Conservation (phyloP, 352 stramenopile species). For the Pythium aristosporum region DNA sequence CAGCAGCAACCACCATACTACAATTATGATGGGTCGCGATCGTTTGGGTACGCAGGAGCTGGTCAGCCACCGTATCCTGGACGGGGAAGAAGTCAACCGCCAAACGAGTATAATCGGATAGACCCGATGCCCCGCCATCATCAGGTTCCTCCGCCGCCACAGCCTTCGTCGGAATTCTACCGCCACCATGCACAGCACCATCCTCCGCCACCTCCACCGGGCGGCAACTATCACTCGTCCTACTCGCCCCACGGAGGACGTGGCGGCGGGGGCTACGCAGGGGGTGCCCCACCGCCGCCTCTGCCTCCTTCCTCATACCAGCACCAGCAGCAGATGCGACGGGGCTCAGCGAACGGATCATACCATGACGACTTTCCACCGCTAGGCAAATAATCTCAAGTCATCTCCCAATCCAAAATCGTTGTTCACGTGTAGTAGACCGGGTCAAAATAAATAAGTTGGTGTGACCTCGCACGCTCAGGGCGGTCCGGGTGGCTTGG, state of each 20-base stretch:
- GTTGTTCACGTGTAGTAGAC: too few species aligned
- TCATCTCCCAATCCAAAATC: too few species aligned
- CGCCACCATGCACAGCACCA: conserved; percentile 12
- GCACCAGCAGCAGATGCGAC: conserved; percentile 14
- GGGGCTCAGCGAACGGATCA: conserved; percentile 23
- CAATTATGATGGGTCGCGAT: conserved; percentile 22
- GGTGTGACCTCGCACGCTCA: neutral
- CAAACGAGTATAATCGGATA: conserved; percentile 27
- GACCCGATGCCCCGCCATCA: conserved; percentile 8
- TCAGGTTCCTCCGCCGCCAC: conserved; percentile 8
- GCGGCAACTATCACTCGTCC: conserved; percentile 11
- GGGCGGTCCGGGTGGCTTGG: neutral
- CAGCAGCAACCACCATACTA: conserved; percentile 11
- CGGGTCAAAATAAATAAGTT: neutral
- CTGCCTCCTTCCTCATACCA: conserved; percentile 25
- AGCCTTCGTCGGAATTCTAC: conserved; percentile 21
- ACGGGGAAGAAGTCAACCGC: conserved; percentile 6
- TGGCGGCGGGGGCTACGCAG: conserved; percentile 21
- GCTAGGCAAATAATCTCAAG: conserved; percentile 38
- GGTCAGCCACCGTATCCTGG: conserved; percentile 16
- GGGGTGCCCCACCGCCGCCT: conserved; percentile 14
- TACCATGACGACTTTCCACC: conserved; percentile 79
- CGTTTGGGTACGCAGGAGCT: conserved; percentile 15
- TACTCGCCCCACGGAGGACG: conserved; percentile 19
- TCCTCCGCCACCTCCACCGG: conserved; percentile 9